A percentile compares a stretch with the other conserved stretches of the same genome.
phyloP scores from a whole-genome alignment of 139 green algal species.

The Chlorella sp. region DNA sequence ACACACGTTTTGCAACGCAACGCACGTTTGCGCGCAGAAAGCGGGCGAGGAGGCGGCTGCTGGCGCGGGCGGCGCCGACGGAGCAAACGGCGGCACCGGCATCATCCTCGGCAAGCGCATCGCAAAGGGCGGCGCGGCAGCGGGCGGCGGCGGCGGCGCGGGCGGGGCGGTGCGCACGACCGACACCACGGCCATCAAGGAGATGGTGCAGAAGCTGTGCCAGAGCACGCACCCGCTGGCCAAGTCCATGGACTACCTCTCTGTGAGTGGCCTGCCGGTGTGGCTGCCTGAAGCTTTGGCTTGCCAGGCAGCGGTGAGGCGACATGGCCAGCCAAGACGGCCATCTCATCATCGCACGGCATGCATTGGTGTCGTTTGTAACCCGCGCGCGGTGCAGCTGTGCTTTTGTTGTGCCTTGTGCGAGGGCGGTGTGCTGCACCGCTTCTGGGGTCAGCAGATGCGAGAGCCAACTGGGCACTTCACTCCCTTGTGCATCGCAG shows the following conservation, averaged over 20 bases:
- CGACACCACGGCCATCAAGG: conserved; percentile 39
- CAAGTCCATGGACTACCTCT: conserved; percentile 62
- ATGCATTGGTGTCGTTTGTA: too few relatives aligned
- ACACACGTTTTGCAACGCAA: not conserved
- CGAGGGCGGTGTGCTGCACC: too few relatives aligned
- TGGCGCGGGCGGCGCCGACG: not conserved
- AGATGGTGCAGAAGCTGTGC: conserved; percentile 58
- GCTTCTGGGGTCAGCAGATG: too few relatives aligned
- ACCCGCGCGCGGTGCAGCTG: too few relatives aligned
- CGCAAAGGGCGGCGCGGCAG: not conserved
- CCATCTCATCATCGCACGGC: too few relatives aligned
- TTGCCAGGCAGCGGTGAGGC: too few relatives aligned
- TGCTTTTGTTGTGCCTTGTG: too few relatives aligned
- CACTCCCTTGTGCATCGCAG: not conserved
- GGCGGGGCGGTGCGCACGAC: not conserved
- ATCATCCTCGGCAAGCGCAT: conserved; percentile 3
- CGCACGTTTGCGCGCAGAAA: not conserved
- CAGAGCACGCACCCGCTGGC: conserved; percentile 58
- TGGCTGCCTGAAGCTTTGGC: too few relatives aligned
- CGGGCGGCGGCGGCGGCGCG: not conserved
- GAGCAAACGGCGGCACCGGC: conserved; percentile 2
- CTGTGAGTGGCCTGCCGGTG: conserved; percentile 13
- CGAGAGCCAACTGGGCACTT: too few relatives aligned
- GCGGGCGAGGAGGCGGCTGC: not conserved
- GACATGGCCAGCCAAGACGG: too few relatives aligned